Evolutionary conservation across 2,329 filamentous ascomycete genomes (phyloP).

Genomic region (Colletotrichum tamarilloi): DNA sequence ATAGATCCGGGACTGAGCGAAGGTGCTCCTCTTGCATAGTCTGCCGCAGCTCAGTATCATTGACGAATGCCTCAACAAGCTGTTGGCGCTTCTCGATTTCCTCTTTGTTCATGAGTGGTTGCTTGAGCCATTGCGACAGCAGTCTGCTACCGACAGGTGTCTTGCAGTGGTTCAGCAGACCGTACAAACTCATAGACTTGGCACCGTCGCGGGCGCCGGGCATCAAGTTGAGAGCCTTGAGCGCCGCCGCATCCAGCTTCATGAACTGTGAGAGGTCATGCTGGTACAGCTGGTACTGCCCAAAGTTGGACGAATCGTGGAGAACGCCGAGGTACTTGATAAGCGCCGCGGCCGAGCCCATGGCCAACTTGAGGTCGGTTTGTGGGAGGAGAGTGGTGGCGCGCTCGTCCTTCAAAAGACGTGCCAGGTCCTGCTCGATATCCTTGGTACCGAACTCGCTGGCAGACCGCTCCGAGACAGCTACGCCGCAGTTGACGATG

Average conservation of each 20-base stretch:
- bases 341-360: conserved; percentile 92
- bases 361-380: conserved; percentile 92
- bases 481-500: conserved; percentile 91
- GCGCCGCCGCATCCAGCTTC: conserved; percentile 94
- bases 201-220: conserved; percentile 92
- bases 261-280: conserved; percentile 97
- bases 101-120: conserved; percentile 89
- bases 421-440: conserved; percentile 93
- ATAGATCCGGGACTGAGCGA: conserved; percentile 91
- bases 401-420: conserved; percentile 88
- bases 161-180: conserved; percentile 96
- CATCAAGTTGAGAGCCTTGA: conserved; percentile 97
- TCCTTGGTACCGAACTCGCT: conserved; percentile 89
- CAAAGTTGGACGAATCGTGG: conserved; percentile 93
- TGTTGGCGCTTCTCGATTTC: conserved; percentile 94
- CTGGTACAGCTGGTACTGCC: conserved; percentile 96
- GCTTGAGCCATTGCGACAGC: conserved; percentile 96
- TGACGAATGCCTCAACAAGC: conserved; percentile 93
- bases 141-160: conserved; percentile 92
- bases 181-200: conserved; percentile 98
- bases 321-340: conserved; percentile 95
- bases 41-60: conserved; percentile 91
- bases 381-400: conserved; percentile 83
- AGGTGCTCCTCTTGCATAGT: conserved; percentile 98
- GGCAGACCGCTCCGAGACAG: conserved; percentile 81